Base-by-base conservation (phyloP, 164 flowering plant genomes). In the Piper betle region DNA sequence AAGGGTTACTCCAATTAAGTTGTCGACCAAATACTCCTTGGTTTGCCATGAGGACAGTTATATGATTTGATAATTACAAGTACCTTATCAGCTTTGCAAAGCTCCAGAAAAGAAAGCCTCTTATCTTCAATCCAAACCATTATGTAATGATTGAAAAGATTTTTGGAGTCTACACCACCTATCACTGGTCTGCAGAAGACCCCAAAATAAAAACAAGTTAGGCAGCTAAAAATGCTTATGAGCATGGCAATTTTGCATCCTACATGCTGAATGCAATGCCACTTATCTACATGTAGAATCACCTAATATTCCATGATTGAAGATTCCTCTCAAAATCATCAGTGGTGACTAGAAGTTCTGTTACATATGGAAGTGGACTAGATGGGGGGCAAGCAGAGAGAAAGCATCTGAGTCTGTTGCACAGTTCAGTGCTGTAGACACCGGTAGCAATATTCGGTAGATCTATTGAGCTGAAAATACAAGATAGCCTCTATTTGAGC, bases 31-130 rank as follows among this genome's bases (percentile, higher is more conserved):
- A 10, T 3, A 46, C 11, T 46, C 15, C 50, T 10, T 2, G 50
- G 11, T 12, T 5, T 2, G 50, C 50, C 9, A 46, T 10, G 3
- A 46, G 15, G 11, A 46, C 33, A 46, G 15, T 46, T 9, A 46
- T 46, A 2, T 46, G 15, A 12, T 46, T 10, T 10, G 15, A 46
- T 12, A 12, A 10, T 15, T 46, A 10, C 15, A 25, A 37, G 33
- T 10, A 91, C 96, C 88, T 88, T 91, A 68, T 91, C 97, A 66
- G 84, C 81, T 66, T 88, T 91, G 82, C 97, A 91, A 56, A 72
- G 83, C 25, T 91, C 96, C 63, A 86, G 90, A 64, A 91, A 72
- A 54, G 64, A 68, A 43, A 86, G 88, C 73, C 81, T 82, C 82
- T 83, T 82, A 64, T 91, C 97, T 73, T 88, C 75, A 61, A 88